These are phyloP conservation scores for Lippia alba DNA, from an alignment of 305 asterid species.

Conservation along the genomic window DNA sequence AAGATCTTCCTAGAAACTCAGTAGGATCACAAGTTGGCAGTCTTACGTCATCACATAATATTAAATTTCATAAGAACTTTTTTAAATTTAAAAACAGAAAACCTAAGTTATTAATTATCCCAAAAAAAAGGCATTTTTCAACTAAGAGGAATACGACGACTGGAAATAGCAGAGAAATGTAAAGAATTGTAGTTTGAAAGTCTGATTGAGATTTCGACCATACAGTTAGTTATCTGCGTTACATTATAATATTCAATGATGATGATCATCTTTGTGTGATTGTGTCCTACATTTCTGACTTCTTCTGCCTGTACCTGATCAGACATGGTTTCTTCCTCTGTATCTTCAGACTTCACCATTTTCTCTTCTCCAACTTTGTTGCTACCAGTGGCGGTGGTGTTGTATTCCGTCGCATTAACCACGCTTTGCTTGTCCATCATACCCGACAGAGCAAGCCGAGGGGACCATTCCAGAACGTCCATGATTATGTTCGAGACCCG, in stretches of 20 bases:
- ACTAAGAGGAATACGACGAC: too few relatives aligned
- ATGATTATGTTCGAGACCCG: conserved; percentile 95
- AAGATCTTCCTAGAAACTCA: too few relatives aligned
- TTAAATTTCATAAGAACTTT: too few relatives aligned
- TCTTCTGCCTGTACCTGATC: conserved; percentile 47
- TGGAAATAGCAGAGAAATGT: too few relatives aligned
- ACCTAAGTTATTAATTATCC: too few relatives aligned
- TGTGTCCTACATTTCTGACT: conserved; percentile 40
- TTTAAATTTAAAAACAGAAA: too few relatives aligned
- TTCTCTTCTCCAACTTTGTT: conserved; percentile 39
- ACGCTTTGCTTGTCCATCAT: conserved; percentile 86
- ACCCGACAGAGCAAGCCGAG: conserved; percentile 90
- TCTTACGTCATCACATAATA: too few relatives aligned
- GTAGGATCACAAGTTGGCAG: too few relatives aligned
- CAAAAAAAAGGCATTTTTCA: too few relatives aligned
- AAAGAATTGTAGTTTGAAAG: too few relatives aligned
- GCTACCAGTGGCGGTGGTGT: conserved; percentile 50
- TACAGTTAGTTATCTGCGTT: conserved; percentile 14
- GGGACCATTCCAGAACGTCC: conserved; percentile 98
- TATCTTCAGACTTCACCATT: conserved; percentile 33
- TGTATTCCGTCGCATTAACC: conserved; percentile 60
- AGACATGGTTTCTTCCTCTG: conserved; percentile 41
- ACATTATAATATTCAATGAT: conserved; percentile 27
- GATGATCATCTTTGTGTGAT: conserved; percentile 40
- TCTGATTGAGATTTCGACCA: conserved; percentile 38